Conservation (phyloP, 2,329 filamentous ascomycete species). For the Blastomyces gilchristii region DNA sequence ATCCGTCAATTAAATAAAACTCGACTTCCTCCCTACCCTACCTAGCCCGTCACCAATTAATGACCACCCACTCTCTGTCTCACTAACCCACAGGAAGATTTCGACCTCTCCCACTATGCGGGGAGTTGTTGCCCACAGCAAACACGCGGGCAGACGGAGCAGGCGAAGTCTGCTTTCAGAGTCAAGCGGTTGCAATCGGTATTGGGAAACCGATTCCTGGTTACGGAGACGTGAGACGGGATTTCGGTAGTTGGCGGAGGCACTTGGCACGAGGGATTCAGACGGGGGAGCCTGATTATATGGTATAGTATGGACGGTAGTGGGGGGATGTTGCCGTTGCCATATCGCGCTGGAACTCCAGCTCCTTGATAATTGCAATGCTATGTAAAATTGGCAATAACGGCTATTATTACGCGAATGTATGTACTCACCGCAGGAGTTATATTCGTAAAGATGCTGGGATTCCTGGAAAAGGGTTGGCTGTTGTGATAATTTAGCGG, state of each 20-base stretch:
- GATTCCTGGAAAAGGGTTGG: not conserved
- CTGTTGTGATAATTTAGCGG: not conserved
- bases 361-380: not conserved
- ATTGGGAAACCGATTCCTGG: not conserved
- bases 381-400: not conserved
- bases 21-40: not conserved
- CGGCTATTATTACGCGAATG: not conserved
- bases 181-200: not conserved
- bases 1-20: not conserved
- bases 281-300: not conserved
- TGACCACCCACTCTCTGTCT: not conserved
- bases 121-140: not conserved
- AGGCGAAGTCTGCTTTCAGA: not conserved
- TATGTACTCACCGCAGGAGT: not conserved
- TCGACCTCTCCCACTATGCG: not conserved
- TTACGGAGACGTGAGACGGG: not conserved
- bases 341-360: not conserved
- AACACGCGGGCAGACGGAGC: not conserved
- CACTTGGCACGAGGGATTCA: not conserved
- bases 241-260: not conserved
- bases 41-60: not conserved
- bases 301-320: not conserved
- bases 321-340: not conserved
- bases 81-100: not conserved
- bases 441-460: not conserved